Percentiles rank a stretch among this genome's conserved stretches.
phyloP scores from a whole-genome alignment of 73 alveolate species.

The Tetrahymena borealis region DNA sequence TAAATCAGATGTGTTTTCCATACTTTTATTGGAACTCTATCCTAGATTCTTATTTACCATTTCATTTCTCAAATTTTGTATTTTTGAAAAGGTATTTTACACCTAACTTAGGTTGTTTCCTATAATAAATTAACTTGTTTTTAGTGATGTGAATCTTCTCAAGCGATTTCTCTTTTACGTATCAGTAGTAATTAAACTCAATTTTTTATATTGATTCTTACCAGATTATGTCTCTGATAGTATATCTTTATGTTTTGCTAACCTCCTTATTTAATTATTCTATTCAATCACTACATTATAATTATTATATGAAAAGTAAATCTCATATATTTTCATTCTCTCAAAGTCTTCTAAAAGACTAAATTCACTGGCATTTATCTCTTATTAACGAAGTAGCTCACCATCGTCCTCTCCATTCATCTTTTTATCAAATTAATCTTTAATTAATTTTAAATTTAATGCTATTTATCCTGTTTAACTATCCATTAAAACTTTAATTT shows the following conservation, averaged over 20 bases:
- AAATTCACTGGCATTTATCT: not conserved
- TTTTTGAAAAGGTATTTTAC: too few relatives aligned
- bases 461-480: not conserved
- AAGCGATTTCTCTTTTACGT: too few relatives aligned
- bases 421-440: not conserved
- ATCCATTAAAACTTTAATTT: not conserved
- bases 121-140: too few relatives aligned
- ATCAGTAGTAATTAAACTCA: too few relatives aligned
- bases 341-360: not conserved
- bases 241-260: not conserved
- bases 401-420: not conserved
- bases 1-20: too few relatives aligned
- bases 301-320: not conserved
- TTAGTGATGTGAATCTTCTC: too few relatives aligned
- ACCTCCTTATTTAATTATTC: not conserved
- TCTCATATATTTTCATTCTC: not conserved
- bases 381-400: not conserved
- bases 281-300: not conserved
- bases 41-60: too few relatives aligned
- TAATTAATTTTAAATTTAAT: not conserved
- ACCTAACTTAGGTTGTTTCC: too few relatives aligned
- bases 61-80: too few relatives aligned
- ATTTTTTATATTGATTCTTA: too few relatives aligned
- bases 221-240: not conserved
- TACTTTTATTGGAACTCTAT: too few relatives aligned